These are phyloP conservation scores for Rhododendron griersonianum DNA, from an alignment of 148 eudicot species.

Conservation along the genomic window DNA sequence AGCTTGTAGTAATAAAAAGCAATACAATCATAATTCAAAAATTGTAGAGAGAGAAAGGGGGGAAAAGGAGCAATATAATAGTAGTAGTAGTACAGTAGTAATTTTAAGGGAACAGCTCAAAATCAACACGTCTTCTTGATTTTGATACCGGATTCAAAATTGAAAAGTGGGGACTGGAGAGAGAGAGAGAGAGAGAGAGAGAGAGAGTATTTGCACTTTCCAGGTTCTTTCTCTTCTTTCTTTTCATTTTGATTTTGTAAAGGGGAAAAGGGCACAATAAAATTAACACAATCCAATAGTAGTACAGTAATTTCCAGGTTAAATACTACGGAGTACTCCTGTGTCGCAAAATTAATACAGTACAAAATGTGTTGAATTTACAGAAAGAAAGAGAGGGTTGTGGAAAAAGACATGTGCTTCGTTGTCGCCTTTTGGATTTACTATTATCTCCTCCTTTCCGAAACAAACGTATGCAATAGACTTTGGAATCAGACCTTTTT, in stretches of 20 bases:
- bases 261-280: neutral
- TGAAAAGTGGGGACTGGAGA: neutral
- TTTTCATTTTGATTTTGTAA: neutral
- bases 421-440: neutral
- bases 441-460: neutral
- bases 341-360: neutral
- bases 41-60: neutral
- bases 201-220: neutral
- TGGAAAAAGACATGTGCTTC: neutral
- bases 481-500: neutral
- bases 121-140: conserved; percentile 38
- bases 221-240: neutral
- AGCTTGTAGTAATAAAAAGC: conserved; percentile 34
- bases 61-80: neutral
- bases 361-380: neutral
- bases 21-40: neutral
- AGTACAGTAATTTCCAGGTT: neutral
- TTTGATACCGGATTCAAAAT: conserved; percentile 4
- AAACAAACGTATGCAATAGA: neutral
- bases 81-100: neutral
- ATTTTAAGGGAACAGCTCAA: conserved; percentile 22
- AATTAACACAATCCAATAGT: neutral
- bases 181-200: neutral
- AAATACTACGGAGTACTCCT: neutral
- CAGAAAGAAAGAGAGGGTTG: neutral